These are phyloP conservation scores for Striga asiatica DNA, from an alignment of 257 asterid genomes.

Conservation along the genomic window DNA sequence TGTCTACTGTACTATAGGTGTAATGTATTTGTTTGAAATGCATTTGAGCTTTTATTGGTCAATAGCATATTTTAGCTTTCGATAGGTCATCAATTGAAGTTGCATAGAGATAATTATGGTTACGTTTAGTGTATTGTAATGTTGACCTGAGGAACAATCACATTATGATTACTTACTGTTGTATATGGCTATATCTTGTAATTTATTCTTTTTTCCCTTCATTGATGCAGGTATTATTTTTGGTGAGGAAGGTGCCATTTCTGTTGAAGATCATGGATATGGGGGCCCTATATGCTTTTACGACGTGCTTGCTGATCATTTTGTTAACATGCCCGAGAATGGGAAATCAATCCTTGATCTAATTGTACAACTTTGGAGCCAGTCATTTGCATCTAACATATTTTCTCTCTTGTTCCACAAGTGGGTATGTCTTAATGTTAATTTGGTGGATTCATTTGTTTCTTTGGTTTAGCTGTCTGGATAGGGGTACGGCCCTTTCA, in stretches of 20 bases:
- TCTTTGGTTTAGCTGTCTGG: background rate
- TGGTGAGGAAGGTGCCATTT: constrained; percentile 45
- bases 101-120: background rate
- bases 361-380: constrained; percentile 89
- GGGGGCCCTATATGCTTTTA: constrained; percentile 72
- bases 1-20: background rate
- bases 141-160: background rate
- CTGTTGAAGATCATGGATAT: constrained; percentile 30
- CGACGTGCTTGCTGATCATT: constrained; percentile 71
- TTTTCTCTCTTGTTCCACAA: constrained; percentile 79
- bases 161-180: background rate
- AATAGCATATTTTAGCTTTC: no score
- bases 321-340: constrained; percentile 46
- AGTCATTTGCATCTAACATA: constrained; percentile 75
- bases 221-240: constrained; percentile 55
- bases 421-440: constrained; percentile 53
- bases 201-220: constrained; percentile 13
- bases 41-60: background rate
- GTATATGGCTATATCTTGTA: constrained; percentile 7
- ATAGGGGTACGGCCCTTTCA: constrained; percentile 7
- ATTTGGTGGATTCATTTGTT: background rate
- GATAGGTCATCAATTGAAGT: background rate
- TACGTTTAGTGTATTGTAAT: no score
- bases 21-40: no score
- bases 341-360: constrained; percentile 44